These are phyloP conservation scores for Diaporthe citrichinensis DNA, from an alignment of 2,329 filamentous ascomycete genomes.

Conservation along the genomic window DNA sequence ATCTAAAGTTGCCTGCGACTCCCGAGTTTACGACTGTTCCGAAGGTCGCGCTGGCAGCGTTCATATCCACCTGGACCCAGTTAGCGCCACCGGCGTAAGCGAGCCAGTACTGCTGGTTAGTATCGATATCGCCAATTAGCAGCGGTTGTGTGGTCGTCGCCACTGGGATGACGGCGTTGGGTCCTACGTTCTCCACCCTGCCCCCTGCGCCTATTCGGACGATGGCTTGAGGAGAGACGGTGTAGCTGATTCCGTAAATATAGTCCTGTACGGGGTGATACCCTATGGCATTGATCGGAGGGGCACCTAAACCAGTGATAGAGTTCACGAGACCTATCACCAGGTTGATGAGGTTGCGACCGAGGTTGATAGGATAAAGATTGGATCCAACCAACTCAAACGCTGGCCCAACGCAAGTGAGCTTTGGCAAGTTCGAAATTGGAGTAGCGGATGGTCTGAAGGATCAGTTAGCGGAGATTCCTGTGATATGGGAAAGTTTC, in stretches of 20 bases:
- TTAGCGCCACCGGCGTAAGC: neutral
- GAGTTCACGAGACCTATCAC: neutral
- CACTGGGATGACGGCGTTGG: neutral
- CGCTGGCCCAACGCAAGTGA: neutral
- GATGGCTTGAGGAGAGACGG: neutral
- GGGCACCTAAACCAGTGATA: neutral
- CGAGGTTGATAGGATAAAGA: neutral
- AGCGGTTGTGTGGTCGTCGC: neutral
- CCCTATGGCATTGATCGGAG: constrained; percentile 2
- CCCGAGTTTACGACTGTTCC: neutral
- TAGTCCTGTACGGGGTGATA: constrained; percentile 4
- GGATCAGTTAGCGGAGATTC: neutral
- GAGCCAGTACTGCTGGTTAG: constrained; percentile 19
- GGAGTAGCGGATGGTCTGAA: neutral
- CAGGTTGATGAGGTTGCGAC: neutral
- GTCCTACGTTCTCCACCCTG: neutral
- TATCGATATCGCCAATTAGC: constrained; percentile 20
- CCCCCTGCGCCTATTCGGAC: constrained; percentile 2
- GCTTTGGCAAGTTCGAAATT: neutral
- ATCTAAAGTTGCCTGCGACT: neutral
- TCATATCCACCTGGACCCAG: constrained; percentile 11
- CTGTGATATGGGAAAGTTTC: neutral
- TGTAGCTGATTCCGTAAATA: neutral
- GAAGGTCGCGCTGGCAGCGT: neutral
- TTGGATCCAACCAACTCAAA: neutral